Conservation (phyloP, 2,329 filamentous ascomycete genomes). For the Epichloe typhina region DNA sequence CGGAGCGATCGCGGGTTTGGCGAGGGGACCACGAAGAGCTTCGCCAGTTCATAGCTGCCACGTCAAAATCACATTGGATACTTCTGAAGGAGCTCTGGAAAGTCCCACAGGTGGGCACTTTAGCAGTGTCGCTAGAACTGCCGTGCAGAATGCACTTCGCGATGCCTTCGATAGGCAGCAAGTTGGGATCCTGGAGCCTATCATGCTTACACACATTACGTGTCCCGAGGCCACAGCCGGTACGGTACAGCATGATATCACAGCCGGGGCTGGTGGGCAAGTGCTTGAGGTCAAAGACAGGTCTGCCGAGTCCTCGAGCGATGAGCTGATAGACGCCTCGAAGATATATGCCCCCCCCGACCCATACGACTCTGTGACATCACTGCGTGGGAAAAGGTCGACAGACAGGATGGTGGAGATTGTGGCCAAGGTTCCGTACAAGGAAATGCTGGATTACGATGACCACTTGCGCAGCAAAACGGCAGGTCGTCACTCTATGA, state of each 20-base stretch:
- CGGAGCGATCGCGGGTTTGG: constrained; percentile 70
- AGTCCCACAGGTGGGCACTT: constrained; percentile 57
- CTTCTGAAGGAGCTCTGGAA: constrained; percentile 35
- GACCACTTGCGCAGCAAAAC: constrained; percentile 82
- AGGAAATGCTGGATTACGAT: constrained; percentile 93
- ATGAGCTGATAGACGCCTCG: constrained; percentile 47
- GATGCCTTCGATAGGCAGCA: constrained; percentile 39
- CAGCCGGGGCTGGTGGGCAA: constrained; percentile 56
- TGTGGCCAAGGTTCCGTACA: constrained; percentile 76
- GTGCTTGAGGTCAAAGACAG: constrained; percentile 56
- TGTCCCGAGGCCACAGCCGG: constrained; percentile 75
- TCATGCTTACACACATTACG: constrained; percentile 77
- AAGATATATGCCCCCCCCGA: constrained; percentile 76
- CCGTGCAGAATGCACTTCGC: constrained; percentile 56
- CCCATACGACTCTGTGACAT: constrained; percentile 55
- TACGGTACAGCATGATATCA: constrained; percentile 70
- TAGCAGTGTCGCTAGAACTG: constrained; percentile 46
- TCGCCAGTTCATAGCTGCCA: constrained; percentile 69
- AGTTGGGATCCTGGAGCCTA: constrained; percentile 72
- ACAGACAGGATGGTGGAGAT: constrained; percentile 47
- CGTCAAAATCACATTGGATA: constrained; percentile 58
- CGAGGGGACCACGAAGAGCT: constrained; percentile 67
- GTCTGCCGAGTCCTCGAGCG: constrained; percentile 25
- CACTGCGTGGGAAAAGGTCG: constrained; percentile 36
- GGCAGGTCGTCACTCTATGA: constrained; percentile 56